phyloP scores from a whole-genome alignment of 257 asterid species.

The Capsicum baccatum region DNA sequence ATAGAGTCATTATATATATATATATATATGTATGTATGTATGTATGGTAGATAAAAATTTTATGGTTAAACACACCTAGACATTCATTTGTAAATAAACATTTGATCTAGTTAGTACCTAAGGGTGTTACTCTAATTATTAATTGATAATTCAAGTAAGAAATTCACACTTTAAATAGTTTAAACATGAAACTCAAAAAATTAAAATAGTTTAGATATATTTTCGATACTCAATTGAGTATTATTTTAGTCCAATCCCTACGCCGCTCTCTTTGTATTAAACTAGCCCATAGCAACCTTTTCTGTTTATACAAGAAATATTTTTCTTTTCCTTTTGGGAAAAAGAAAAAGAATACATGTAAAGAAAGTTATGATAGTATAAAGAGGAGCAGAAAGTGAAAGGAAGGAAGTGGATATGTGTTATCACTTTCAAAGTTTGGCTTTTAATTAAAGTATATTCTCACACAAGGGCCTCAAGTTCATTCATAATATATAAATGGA shows the following conservation, averaged over 20 bases:
- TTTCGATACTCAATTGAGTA: constrained; percentile 32
- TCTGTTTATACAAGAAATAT: background rate
- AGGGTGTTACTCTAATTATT: too few relatives aligned
- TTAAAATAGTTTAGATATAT: too few relatives aligned
- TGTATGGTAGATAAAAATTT: too few relatives aligned
- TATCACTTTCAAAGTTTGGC: constrained; percentile 41
- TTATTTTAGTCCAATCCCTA: constrained; percentile 47
- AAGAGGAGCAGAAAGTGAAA: constrained; percentile 29
- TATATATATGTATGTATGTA: too few relatives aligned
- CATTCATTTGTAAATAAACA: too few relatives aligned
- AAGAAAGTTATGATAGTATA: constrained; percentile 30
- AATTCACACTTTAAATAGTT: too few relatives aligned
- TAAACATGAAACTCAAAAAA: too few relatives aligned
- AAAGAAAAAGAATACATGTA: constrained; percentile 18
- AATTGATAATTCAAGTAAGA: too few relatives aligned
- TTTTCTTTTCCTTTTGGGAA: background rate
- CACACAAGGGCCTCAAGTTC: constrained; percentile 51
- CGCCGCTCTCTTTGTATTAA: constrained; percentile 45
- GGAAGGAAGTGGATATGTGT: constrained; percentile 32
- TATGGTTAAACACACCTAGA: too few relatives aligned
- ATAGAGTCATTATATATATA: too few relatives aligned
- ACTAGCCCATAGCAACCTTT: background rate
- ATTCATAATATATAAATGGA: constrained; percentile 44
- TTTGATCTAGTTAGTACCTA: too few relatives aligned
- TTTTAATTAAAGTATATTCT: constrained; percentile 34